A percentile compares a stretch with the other conserved stretches of the same genome.
Conservation (phyloP, 805 yeast genomes). For the Brettanomyces custersianus region DNA sequence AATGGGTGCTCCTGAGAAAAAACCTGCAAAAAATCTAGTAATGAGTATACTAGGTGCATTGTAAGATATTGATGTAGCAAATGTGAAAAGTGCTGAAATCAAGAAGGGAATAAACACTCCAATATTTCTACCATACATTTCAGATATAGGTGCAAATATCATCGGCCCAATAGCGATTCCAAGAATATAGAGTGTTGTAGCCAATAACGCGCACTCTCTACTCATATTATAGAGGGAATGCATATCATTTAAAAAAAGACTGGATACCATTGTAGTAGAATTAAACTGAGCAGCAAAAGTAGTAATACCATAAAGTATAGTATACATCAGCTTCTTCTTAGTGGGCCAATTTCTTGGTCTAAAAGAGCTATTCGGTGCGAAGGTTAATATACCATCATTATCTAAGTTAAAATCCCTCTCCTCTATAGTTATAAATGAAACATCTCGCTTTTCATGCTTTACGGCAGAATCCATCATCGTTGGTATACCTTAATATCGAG, state of each 20-base stretch:
- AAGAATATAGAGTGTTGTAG: conserved; percentile 49
- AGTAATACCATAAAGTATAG: conserved; percentile 29
- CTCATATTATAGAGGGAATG: conserved; percentile 30
- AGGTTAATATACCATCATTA: conserved; percentile 1
- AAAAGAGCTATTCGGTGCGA: conserved; percentile 10
- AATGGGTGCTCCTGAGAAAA: conserved; percentile 51
- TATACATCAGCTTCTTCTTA: conserved; percentile 27
- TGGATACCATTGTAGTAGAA: conserved; percentile 40
- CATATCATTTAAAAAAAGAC: conserved; percentile 19
- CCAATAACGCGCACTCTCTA: conserved; percentile 38
- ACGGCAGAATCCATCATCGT: too few species aligned
- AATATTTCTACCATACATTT: conserved; percentile 32
- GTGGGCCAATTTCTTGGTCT: conserved; percentile 29
- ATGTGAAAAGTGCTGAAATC: conserved; percentile 31
- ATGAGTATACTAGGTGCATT: conserved; percentile 43
- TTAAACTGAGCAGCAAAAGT: conserved; percentile 40
- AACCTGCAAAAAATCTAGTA: conserved; percentile 50
- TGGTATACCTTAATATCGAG: too few species aligned
- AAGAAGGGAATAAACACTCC: conserved; percentile 36
- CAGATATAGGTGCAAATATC: conserved; percentile 54
- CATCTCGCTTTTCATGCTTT: too few species aligned
- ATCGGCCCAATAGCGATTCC: conserved; percentile 67
- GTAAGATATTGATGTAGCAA: conserved; percentile 43
- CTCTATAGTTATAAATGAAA: too few species aligned
- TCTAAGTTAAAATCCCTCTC: not conserved